Percentiles rank a stretch among this genome's conserved stretches.
Conservation (phyloP, 169 alveolate genomes). For the Pseudocohnilembus persalinus region DNA sequence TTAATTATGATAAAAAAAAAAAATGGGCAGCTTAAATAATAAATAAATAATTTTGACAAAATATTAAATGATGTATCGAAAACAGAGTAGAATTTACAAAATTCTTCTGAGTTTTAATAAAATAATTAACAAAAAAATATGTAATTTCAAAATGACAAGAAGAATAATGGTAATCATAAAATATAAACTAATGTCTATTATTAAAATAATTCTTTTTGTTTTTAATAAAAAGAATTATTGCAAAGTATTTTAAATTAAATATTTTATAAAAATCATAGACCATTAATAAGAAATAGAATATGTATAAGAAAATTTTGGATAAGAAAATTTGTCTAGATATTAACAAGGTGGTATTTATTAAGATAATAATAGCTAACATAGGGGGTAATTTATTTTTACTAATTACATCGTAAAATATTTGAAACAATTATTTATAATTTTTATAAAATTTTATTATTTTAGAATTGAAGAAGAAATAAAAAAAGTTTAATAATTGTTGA, state of each 20-base stretch:
- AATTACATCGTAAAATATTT: neutral
- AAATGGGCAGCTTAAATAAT: slow-evolving; percentile 37
- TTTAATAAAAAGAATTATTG: neutral
- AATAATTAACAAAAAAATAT: too few species aligned
- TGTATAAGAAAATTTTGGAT: neutral
- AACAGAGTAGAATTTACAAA: slow-evolving; percentile 13
- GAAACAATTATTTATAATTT: neutral
- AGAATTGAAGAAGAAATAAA: slow-evolving; percentile 39
- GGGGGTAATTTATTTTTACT: neutral
- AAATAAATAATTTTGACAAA: slow-evolving; percentile 43
- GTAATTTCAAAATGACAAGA: neutral
- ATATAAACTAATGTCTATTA: neutral
- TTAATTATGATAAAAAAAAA: slow-evolving; percentile 39
- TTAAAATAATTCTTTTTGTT: neutral
- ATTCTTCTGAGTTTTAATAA: too few species aligned
- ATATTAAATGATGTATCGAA: slow-evolving; percentile 28
- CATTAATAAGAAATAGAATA: neutral
- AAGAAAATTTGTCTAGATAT: neutral
- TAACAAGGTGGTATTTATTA: neutral
- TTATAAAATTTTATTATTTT: neutral
- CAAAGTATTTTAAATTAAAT: too few species aligned
- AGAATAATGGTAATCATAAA: neutral
- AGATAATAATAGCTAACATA: neutral
- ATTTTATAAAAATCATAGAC: too few species aligned
- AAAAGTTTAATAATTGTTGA: slow-evolving; percentile 15